These are phyloP conservation scores for Talaromyces sp. DNA, from an alignment of 2,329 filamentous ascomycete genomes.

Conservation along the genomic window DNA sequence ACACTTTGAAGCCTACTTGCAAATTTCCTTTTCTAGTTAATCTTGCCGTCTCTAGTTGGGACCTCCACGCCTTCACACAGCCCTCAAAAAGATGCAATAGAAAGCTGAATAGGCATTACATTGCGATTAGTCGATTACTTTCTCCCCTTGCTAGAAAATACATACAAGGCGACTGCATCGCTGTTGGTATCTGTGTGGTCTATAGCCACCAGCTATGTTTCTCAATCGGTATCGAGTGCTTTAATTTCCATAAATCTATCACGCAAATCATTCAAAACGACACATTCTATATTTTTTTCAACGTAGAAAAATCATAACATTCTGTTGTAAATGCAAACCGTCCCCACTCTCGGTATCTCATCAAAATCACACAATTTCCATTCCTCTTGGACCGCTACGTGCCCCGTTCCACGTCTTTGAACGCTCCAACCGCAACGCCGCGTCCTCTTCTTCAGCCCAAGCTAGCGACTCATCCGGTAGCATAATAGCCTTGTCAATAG, in stretches of 20 bases:
- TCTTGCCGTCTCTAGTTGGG: not conserved
- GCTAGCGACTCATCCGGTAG: conserved; percentile 35
- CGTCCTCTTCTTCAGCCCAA: conserved; percentile 41
- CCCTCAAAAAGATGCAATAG: too few relatives aligned
- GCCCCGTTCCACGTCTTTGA: conserved; percentile 16
- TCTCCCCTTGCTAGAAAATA: not conserved
- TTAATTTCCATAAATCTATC: too few relatives aligned
- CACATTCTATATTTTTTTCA: too few relatives aligned
- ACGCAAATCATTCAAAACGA: too few relatives aligned
- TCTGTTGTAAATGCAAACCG: not conserved
- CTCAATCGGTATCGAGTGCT: too few relatives aligned
- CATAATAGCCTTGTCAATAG: conserved; percentile 50
- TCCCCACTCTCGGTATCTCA: not conserved
- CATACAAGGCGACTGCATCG: not conserved
- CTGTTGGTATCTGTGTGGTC: too few relatives aligned
- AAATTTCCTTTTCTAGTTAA: too few relatives aligned
- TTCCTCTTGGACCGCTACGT: not conserved
- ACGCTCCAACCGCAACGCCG: conserved; percentile 27
- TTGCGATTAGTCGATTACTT: not conserved
- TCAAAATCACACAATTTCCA: not conserved
- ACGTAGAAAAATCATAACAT: not conserved
- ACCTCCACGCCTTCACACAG: too few relatives aligned
- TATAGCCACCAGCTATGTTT: too few relatives aligned
- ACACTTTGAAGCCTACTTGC: not conserved
- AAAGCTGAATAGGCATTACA: not conserved